phyloP scores from a whole-genome alignment of 2,329 filamentous ascomycete species.

The Onygenales sp. region DNA sequence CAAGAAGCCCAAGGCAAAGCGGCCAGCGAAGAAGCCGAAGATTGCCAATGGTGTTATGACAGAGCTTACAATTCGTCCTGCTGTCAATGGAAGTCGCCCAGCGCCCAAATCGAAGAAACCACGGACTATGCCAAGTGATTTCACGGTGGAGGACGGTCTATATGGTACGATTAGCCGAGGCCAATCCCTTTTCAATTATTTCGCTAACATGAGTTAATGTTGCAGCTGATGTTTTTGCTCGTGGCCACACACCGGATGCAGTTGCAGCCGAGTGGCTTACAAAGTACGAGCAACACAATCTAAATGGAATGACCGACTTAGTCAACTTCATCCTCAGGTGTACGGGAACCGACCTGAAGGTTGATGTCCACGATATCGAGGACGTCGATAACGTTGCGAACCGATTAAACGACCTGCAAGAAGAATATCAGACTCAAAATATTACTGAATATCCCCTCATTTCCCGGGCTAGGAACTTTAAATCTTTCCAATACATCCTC shows the following conservation, averaged over 20 bases:
- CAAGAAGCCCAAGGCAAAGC: constrained; percentile 36
- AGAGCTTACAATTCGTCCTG: constrained; percentile 47
- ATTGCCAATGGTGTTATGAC: constrained; percentile 38
- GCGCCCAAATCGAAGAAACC: constrained; percentile 41
- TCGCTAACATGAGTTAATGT: constrained; percentile 16
- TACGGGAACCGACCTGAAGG: constrained; percentile 69
- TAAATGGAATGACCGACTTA: constrained; percentile 46
- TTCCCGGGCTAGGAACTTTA: constrained; percentile 65
- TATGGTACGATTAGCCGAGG: constrained; percentile 38
- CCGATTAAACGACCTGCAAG: constrained; percentile 74
- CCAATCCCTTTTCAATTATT: neutral
- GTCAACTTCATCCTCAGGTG: constrained; percentile 56
- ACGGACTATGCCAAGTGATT: constrained; percentile 42
- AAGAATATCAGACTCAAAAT: constrained; percentile 72
- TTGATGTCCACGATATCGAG: constrained; percentile 73
- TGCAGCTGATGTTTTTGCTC: constrained; percentile 51
- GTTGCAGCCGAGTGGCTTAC: constrained; percentile 50
- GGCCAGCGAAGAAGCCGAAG: constrained; percentile 46
- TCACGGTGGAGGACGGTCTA: constrained; percentile 45
- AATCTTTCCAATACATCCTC: constrained; percentile 68
- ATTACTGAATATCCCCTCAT: constrained; percentile 89
- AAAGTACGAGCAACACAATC: constrained; percentile 46
- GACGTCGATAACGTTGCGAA: constrained; percentile 80
- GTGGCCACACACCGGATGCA: constrained; percentile 44
- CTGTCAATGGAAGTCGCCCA: constrained; percentile 35